phyloP scores from a whole-genome alignment of 495 filamentous ascomycete species.

The Penicillium paradoxum region DNA sequence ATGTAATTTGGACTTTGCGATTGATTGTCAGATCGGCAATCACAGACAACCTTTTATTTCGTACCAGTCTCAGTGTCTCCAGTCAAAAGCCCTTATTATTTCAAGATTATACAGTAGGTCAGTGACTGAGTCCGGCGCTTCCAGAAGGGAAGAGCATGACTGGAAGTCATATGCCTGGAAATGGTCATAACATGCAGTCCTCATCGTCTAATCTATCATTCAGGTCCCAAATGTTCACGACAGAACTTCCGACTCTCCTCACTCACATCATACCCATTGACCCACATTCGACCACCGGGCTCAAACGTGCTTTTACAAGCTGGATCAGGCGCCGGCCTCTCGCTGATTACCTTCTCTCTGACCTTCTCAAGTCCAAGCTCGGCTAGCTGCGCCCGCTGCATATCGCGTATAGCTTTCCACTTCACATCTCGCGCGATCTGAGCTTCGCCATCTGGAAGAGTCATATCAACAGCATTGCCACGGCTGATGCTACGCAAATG shows the following conservation, averaged over 20 bases:
- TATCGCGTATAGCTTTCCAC: constrained; percentile 10
- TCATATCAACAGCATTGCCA: constrained; percentile 15
- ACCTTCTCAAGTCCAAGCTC: constrained; percentile 14
- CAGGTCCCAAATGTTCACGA: background rate
- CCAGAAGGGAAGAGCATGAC: too few relatives aligned
- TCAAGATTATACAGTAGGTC: too few relatives aligned
- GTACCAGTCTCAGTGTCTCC: too few relatives aligned
- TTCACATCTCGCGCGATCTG: constrained; percentile 11
- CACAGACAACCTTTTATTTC: too few relatives aligned
- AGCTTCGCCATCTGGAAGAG: constrained; percentile 10
- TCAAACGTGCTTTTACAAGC: constrained; percentile 16
- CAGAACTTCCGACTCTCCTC: constrained; percentile 3
- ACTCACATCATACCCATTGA: constrained; percentile 10
- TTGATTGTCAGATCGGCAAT: too few relatives aligned
- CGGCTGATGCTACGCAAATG: constrained; percentile 10
- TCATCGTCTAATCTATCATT: too few relatives aligned
- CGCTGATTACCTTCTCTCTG: constrained; percentile 12
- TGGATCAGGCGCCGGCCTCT: constrained; percentile 11
- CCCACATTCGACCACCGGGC: constrained; percentile 16
- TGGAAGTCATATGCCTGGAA: too few relatives aligned
- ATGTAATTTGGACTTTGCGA: too few relatives aligned
- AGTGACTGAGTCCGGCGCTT: too few relatives aligned
- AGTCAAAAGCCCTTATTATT: too few relatives aligned
- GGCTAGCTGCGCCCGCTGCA: constrained; percentile 8
- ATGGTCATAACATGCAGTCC: too few relatives aligned